These are phyloP conservation scores for Epichloe sp. DNA, from an alignment of 2,329 filamentous ascomycete species.

Conservation along the genomic window DNA sequence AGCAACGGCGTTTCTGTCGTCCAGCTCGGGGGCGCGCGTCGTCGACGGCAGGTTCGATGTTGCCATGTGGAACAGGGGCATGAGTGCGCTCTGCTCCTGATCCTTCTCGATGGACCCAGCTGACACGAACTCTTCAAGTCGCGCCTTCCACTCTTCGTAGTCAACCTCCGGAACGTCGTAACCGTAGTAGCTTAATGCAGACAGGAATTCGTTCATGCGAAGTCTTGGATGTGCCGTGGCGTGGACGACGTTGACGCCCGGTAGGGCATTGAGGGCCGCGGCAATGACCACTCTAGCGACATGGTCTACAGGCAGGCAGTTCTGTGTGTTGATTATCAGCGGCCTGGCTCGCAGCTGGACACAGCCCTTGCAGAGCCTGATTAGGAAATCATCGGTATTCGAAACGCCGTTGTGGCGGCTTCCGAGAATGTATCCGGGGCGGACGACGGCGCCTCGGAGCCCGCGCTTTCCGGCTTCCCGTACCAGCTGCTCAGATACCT, in stretches of 20 bases:
- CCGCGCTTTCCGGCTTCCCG: conserved; percentile 68
- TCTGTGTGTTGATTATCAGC: conserved; percentile 73
- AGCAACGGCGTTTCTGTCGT: conserved; percentile 48
- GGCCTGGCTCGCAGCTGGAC: conserved; percentile 64
- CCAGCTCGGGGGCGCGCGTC: conserved; percentile 52
- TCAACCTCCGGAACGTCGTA: conserved; percentile 65
- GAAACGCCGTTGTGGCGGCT: conserved; percentile 55
- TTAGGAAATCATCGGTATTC: conserved; percentile 81
- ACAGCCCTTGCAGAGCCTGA: conserved; percentile 78
- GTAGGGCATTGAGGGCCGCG: conserved; percentile 48
- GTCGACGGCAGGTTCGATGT: conserved; percentile 54
- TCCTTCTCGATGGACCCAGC: conserved; percentile 13
- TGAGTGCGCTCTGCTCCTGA: conserved; percentile 17
- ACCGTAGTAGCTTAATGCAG: conserved; percentile 54
- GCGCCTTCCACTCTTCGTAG: conserved; percentile 31
- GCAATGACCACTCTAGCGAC: conserved; percentile 73
- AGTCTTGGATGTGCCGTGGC: conserved; percentile 54
- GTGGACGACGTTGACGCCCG: conserved; percentile 49
- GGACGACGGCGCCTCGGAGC: conserved; percentile 60
- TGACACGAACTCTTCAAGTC: conserved; percentile 17
- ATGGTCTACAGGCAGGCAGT: conserved; percentile 76
- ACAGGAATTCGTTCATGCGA: conserved; percentile 44
- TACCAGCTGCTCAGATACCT: conserved; percentile 45
- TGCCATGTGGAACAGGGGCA: conserved; percentile 60
- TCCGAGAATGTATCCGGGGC: conserved; percentile 77